phyloP scores from a whole-genome alignment of 768 basidiomycete species.

The Boletus sensibilis region DNA sequence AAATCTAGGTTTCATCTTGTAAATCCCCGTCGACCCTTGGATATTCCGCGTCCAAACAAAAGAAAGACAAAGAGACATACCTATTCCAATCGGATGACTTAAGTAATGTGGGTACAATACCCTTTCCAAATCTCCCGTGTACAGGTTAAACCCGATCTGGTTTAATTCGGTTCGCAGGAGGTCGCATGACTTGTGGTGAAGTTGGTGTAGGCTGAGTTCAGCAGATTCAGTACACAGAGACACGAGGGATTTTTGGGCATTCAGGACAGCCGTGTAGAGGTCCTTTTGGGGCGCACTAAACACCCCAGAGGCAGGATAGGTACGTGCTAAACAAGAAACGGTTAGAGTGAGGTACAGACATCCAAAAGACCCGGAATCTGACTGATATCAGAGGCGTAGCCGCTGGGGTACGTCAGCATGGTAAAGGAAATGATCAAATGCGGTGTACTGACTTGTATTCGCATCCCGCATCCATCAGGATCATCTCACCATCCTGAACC shows the following conservation, averaged over 20 bases:
- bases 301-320: slow-evolving; percentile 80
- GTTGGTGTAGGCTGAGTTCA: slow-evolving; percentile 62
- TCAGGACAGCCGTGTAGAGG: slow-evolving; percentile 77
- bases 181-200: slow-evolving; percentile 73
- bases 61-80: slow-evolving; percentile 38
- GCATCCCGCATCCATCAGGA: slow-evolving; percentile 90
- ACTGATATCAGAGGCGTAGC: slow-evolving; percentile 96
- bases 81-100: slow-evolving; percentile 89
- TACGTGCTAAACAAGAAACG: slow-evolving; percentile 55
- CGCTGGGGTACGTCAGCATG: slow-evolving; percentile 42
- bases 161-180: slow-evolving; percentile 69
- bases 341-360: slow-evolving; percentile 4
- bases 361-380: slow-evolving; percentile 21
- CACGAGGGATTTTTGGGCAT: slow-evolving; percentile 68
- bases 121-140: slow-evolving; percentile 60
- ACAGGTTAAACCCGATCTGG: slow-evolving; percentile 49
- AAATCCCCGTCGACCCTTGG: slow-evolving; percentile 8
- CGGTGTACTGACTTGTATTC: slow-evolving; percentile 70
- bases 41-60: not conserved
- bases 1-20: slow-evolving; percentile 54
- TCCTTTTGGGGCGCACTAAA: slow-evolving; percentile 82
- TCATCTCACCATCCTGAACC: slow-evolving; percentile 65
- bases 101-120: slow-evolving; percentile 89
- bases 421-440: not conserved
- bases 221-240: slow-evolving; percentile 56